A percentile compares a stretch with the other conserved stretches of the same genome.
These are phyloP conservation scores for Danielia reshetovae DNA, from an alignment of 805 yeast species.

Conservation along the genomic window DNA sequence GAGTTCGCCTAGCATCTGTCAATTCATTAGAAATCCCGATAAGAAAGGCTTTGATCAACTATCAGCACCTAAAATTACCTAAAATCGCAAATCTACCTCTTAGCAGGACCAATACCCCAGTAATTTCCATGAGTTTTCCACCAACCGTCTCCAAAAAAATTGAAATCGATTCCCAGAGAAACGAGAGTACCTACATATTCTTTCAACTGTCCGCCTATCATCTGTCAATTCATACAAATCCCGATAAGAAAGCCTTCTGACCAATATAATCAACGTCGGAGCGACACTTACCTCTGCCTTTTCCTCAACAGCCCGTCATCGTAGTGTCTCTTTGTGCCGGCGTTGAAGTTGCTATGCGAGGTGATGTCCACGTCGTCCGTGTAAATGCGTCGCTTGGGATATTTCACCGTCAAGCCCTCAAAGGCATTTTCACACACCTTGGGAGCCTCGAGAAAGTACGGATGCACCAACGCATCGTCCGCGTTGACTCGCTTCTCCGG, in stretches of 20 bases:
- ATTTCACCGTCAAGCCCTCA: conserved; percentile 65
- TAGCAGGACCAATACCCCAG: no score
- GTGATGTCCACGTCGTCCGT: conserved; percentile 80
- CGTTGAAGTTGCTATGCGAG: conserved; percentile 22
- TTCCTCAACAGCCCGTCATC: conserved; percentile 23
- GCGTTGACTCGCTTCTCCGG: conserved; percentile 81
- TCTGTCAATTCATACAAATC: no score
- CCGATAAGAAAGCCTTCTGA: no score
- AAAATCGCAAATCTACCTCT: no score
- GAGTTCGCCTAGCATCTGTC: no score
- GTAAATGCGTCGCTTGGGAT: conserved; percentile 84
- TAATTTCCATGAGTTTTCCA: no score
- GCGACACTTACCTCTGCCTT: conserved; percentile 18
- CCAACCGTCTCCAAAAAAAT: no score
- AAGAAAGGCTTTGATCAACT: no score
- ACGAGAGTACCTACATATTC: not conserved
- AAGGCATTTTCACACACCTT: conserved; percentile 73
- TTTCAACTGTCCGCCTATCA: no score
- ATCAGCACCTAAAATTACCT: no score
- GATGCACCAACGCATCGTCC: conserved; percentile 66
- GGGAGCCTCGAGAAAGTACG: conserved; percentile 71
- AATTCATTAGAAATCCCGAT: no score
- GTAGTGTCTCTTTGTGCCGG: conserved; percentile 23
- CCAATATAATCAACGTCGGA: not conserved
- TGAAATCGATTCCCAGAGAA: no score